Base-by-base conservation (phyloP, 176 grass and related monocot genomes). In the Aegilops sharonensis region DNA sequence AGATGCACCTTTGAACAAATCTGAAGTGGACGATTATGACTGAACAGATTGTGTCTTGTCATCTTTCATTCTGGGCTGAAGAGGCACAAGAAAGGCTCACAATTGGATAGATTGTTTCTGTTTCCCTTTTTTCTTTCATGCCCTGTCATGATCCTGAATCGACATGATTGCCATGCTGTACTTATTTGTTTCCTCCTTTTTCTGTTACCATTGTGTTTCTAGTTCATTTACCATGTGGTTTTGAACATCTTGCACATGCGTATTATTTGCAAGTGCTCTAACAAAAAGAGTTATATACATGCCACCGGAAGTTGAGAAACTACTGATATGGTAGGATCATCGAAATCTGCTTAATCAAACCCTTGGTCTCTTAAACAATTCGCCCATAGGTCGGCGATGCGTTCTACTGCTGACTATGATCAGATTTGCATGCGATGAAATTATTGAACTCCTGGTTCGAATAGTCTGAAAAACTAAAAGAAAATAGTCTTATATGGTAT, bases 111-210 rank as follows among this genome's bases (percentile, higher is more conserved):
- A 34, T 54, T 80, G 76, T 27, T 57, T 34, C 39, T 0, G 34
- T 67, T 82, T 79, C 29, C 12, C 39, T 2, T 80, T 88, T 88
- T 31, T 87, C 42, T 42, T 47, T 7, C 54, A 82, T 82, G 85
- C 47, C 24, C 17, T 81, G 50, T 84, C 39, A 14, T 78, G 52
- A 21, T 70, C 73, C 81, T 79, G 12, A 66, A 52, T 36, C 40
- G 10, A 11, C 42, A 85, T 47, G 71, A 43, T 76, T 66, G n/a
- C 18, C 57, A 21, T 87, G 60, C 14, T 32, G 24, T 2, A 61
- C 12, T 75, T 66, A 11, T 42, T 56, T 20, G 1, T 14, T 30
- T 39, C 64, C n/a, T 21, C 21, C 8, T 47, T 70, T 17, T 4
- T 83, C 5, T 61, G 4, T 76, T 82, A 32, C 76, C 7, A 25